Evolutionary conservation across 495 filamentous ascomycete genomes (phyloP).

Genomic region (Darksidea phi): DNA sequence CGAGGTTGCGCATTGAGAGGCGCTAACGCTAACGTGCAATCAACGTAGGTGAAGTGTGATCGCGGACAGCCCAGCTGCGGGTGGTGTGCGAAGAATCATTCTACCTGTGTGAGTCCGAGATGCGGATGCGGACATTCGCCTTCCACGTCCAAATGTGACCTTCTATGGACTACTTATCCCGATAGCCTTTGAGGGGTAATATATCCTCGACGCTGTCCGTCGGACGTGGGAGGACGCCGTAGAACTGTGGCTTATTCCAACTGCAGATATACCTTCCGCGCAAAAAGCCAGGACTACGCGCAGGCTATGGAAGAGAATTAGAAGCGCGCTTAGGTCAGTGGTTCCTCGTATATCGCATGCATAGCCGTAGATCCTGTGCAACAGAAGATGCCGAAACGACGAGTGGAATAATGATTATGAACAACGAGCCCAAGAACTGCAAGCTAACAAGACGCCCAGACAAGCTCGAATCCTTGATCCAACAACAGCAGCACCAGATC

Average conservation of each 20-base stretch:
- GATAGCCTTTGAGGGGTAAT: no score
- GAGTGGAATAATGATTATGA: neutral
- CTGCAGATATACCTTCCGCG: conserved; percentile 64
- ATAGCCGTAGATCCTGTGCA: no score
- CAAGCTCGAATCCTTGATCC: conserved; percentile 40
- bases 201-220: no score
- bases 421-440: neutral
- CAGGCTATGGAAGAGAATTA: conserved; percentile 84
- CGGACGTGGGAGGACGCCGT: no score
- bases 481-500: conserved; percentile 42
- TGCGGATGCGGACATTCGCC: no score
- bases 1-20: neutral
- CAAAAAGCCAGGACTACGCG: conserved; percentile 79
- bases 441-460: conserved; percentile 15
- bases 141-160: no score
- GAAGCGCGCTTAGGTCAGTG: conserved; percentile 68
- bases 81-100: conserved; percentile 1
- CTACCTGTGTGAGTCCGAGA: neutral
- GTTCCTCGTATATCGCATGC: no score
- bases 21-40: neutral
- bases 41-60: conserved; percentile 46
- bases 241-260: neutral
- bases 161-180: no score
- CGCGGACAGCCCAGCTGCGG: conserved; percentile 72
- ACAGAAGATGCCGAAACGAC: neutral